phyloP scores from a whole-genome alignment of 768 basidiomycete species.

The Paxillus rubicundulus region DNA sequence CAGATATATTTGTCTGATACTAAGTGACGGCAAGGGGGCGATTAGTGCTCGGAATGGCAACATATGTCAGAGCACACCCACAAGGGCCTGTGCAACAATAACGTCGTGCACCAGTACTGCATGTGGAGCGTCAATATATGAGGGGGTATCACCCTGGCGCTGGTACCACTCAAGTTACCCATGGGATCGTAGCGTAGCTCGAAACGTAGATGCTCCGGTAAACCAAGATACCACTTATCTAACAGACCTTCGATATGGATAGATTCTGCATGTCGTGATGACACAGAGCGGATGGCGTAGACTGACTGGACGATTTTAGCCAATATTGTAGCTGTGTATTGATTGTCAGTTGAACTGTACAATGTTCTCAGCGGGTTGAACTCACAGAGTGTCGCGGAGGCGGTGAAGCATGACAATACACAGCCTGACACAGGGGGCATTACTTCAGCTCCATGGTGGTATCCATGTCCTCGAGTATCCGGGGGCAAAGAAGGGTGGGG shows the following conservation, averaged over 20 bases:
- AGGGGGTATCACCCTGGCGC: slow-evolving; percentile 41
- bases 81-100: slow-evolving; percentile 79
- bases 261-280: slow-evolving; percentile 58
- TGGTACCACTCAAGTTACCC: slow-evolving; percentile 23
- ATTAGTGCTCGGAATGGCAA: slow-evolving; percentile 6
- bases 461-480: slow-evolving; percentile 30
- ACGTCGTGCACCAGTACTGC: slow-evolving; percentile 82
- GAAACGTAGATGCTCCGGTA: slow-evolving; percentile 66
- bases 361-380: slow-evolving; percentile 2
- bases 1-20: slow-evolving; percentile 28
- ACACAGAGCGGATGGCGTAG: slow-evolving; percentile 60
- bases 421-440: slow-evolving; percentile 41
- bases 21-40: neutral
- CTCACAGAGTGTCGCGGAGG: slow-evolving; percentile 70
- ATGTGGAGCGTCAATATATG: slow-evolving; percentile 75
- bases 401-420: slow-evolving; percentile 73
- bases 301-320: slow-evolving; percentile 67
- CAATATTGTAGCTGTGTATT: slow-evolving; percentile 57
- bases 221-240: slow-evolving; percentile 73
- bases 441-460: slow-evolving; percentile 19
- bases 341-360: slow-evolving; percentile 4
- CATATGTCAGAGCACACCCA: slow-evolving; percentile 36
- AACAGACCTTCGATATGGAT: slow-evolving; percentile 56
- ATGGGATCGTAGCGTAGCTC: slow-evolving; percentile 46
- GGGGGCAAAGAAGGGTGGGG: slow-evolving; percentile 38